These are phyloP conservation scores for Nothophoma quercina DNA, from an alignment of 2,329 filamentous ascomycete species.

Conservation along the genomic window DNA sequence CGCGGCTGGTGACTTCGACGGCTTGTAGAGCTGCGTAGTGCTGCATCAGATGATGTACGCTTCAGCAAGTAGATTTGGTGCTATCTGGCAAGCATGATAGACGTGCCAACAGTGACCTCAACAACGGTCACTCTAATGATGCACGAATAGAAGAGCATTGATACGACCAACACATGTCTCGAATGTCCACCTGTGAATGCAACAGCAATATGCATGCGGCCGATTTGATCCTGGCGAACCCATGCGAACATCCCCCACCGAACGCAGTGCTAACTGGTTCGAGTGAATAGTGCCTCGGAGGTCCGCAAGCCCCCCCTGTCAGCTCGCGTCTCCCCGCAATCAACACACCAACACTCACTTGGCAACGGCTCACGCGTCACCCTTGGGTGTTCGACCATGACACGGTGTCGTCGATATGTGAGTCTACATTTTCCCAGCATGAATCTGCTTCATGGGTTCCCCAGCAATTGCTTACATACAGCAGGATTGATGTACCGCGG, in stretches of 20 bases:
- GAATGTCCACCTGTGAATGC: background rate
- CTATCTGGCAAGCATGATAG: conserved; percentile 31
- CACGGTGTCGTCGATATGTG: conserved; percentile 33
- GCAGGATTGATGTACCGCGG: conserved; percentile 77
- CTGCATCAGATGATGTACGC: background rate
- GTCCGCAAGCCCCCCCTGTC: conserved; percentile 21
- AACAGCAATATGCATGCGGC: conserved; percentile 2
- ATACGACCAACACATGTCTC: background rate
- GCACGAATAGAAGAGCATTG: conserved; percentile 29
- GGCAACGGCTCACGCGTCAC: conserved; percentile 13
- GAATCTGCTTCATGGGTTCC: background rate
- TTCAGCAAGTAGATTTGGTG: conserved; percentile 31
- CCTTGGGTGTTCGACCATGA: conserved; percentile 29
- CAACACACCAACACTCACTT: conserved; percentile 8
- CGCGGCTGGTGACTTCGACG: conserved; percentile 93
- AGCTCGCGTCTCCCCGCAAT: conserved; percentile 24
- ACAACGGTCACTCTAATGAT: conserved; percentile 26
- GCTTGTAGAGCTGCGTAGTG: conserved; percentile 69
- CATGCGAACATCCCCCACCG: conserved; percentile 27
- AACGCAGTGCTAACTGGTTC: conserved; percentile 27
- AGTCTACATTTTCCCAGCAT: background rate
- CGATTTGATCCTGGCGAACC: background rate
- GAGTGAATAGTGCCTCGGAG: conserved; percentile 34
- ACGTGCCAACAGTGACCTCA: conserved; percentile 12
- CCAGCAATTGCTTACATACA: background rate